These are phyloP conservation scores for Trichosporon sp. DNA, from an alignment of 1,284 basidiomycete genomes.

Conservation along the genomic window DNA sequence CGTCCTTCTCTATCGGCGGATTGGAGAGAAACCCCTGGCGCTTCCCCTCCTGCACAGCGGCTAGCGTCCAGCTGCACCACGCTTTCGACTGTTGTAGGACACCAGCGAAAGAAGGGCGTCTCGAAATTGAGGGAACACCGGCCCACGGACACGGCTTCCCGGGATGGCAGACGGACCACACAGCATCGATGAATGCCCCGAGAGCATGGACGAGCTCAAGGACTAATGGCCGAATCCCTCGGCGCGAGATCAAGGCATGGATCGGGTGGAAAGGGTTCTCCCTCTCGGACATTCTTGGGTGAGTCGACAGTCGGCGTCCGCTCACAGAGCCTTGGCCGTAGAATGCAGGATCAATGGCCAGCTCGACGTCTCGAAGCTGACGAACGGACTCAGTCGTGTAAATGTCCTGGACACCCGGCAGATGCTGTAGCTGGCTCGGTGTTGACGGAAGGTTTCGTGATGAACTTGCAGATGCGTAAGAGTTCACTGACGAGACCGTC, in stretches of 20 bases:
- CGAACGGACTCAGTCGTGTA: slow-evolving; percentile 49
- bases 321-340: slow-evolving; percentile 26
- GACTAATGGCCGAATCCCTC: slow-evolving; percentile 50
- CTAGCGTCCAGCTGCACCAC: slow-evolving; percentile 47
- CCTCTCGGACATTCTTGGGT: slow-evolving; percentile 40
- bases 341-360: slow-evolving; percentile 48
- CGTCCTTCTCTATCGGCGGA: slow-evolving; percentile 36
- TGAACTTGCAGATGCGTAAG: slow-evolving; percentile 5
- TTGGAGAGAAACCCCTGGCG: slow-evolving; percentile 34
- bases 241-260: slow-evolving; percentile 38
- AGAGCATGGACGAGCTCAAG: slow-evolving; percentile 51
- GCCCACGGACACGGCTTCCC: slow-evolving; percentile 31
- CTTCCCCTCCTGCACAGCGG: slow-evolving; percentile 48
- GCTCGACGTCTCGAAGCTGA: slow-evolving; percentile 48
- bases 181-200: slow-evolving; percentile 49
- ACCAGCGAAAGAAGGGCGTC: neutral
- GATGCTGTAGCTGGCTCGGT: neutral
- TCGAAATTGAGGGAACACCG: slow-evolving; percentile 15
- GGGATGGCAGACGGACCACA: slow-evolving; percentile 43
- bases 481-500: slow-evolving; percentile 5
- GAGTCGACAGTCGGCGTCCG: slow-evolving; percentile 38
- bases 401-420: slow-evolving; percentile 33
- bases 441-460: neutral
- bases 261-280: slow-evolving; percentile 49
- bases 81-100: slow-evolving; percentile 9